Conservation (phyloP, 345 rosid genomes). For the Eucalyptus regnans region DNA sequence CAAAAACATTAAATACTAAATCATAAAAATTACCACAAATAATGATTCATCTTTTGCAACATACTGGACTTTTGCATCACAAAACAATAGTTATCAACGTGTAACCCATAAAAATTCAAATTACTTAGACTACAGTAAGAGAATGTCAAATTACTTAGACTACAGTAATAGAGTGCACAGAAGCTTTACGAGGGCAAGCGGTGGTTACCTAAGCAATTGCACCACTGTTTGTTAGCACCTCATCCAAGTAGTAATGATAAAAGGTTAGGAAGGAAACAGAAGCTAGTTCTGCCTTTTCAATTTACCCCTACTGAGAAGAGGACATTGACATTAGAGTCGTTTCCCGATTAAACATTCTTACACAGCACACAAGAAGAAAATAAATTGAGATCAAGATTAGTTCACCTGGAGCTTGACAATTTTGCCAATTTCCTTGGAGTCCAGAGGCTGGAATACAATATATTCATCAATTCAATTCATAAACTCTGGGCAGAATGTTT, state of each 20-base stretch:
- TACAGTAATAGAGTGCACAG: neutral
- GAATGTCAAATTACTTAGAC: neutral
- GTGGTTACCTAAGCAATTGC: neutral
- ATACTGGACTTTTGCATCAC: neutral
- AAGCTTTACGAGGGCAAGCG: neutral
- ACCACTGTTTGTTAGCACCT: neutral
- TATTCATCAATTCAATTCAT: conserved; percentile 89
- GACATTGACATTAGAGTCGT: neutral
- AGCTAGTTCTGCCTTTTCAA: neutral
- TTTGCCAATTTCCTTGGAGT: conserved; percentile 5
- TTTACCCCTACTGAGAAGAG: neutral
- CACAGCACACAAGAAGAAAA: neutral
- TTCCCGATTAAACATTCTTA: neutral
- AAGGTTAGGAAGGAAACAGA: neutral
- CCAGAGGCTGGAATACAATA: conserved; percentile 88
- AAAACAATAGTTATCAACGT: neutral
- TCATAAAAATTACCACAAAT: neutral
- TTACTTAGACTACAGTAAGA: neutral
- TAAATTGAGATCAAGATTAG: neutral
- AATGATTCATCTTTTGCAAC: neutral
- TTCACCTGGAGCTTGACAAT: conserved; percentile 33
- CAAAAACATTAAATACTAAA: neutral
- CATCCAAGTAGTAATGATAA: neutral
- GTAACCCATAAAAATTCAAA: neutral
- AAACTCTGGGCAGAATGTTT: conserved; percentile 84